Conservation (phyloP, 2,329 filamentous ascomycete species). For the Colletotrichum abscissum region DNA sequence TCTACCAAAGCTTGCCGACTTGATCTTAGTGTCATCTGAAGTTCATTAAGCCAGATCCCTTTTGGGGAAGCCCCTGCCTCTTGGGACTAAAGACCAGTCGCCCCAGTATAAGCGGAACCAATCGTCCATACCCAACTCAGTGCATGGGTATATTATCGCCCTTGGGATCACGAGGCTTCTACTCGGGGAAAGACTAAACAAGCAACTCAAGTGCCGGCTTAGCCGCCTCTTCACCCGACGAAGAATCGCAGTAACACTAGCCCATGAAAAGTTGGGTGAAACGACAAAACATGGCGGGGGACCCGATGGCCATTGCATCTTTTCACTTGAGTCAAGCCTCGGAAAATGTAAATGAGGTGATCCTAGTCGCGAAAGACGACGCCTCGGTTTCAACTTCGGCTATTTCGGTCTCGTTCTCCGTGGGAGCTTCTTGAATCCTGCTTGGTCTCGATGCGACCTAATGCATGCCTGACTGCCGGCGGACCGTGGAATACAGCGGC, state of each 20-base stretch:
- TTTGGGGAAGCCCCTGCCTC: background rate
- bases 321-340: background rate
- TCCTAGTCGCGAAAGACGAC: background rate
- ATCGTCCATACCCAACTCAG: background rate
- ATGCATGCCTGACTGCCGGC: background rate
- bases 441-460: background rate
- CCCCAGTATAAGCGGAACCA: background rate
- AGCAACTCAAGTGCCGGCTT: background rate
- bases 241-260: background rate
- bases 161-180: background rate
- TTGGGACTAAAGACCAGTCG: background rate
- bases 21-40: slow-evolving; percentile 15
- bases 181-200: background rate
- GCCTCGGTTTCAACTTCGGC: background rate
- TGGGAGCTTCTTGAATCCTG: background rate
- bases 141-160: background rate
- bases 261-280: background rate
- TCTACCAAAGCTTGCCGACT: background rate
- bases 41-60: background rate
- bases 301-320: background rate
- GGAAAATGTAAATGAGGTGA: background rate
- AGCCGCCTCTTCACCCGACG: background rate
- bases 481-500: background rate
- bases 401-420: background rate
- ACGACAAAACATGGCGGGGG: background rate